phyloP scores from a whole-genome alignment of 2,329 filamentous ascomycete species.

The Venturia carpophila region DNA sequence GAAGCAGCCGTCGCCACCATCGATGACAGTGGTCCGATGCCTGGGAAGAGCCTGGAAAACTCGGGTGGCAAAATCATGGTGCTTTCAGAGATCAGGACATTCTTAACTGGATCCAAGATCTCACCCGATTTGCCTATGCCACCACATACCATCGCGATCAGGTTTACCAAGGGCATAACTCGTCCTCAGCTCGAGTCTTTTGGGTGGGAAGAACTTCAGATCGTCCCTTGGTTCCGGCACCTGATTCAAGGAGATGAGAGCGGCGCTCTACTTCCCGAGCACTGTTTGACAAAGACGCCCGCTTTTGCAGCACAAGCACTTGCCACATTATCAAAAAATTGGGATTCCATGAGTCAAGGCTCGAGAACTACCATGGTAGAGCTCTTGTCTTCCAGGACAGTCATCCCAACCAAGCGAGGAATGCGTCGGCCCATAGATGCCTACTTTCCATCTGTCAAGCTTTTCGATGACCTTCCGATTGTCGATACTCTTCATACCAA shows the following conservation, averaged over 20 bases:
- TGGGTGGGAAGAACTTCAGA: constrained; percentile 77
- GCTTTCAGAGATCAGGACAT: constrained; percentile 66
- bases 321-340: constrained; percentile 75
- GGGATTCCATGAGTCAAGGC: constrained; percentile 65
- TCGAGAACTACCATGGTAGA: constrained; percentile 57
- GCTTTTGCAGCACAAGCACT: constrained; percentile 72
- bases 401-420: constrained; percentile 84
- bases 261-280: constrained; percentile 51
- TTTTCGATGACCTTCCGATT: constrained; percentile 88
- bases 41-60: neutral
- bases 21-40: constrained; percentile 22
- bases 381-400: constrained; percentile 57
- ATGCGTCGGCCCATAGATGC: constrained; percentile 81
- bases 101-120: constrained; percentile 68
- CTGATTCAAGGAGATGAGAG: constrained; percentile 60
- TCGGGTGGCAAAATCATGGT: constrained; percentile 65
- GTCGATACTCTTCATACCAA: constrained; percentile 62
- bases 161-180: constrained; percentile 66
- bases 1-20: constrained; percentile 62
- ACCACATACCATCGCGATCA: constrained; percentile 71
- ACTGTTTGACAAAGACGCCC: constrained; percentile 63
- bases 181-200: constrained; percentile 65
- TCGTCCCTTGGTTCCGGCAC: constrained; percentile 78
- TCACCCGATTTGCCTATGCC: constrained; percentile 75
- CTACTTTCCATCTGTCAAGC: constrained; percentile 86